Conservation (phyloP, 352 stramenopile genomes). For the Phytophthora macrochlamydospora region DNA sequence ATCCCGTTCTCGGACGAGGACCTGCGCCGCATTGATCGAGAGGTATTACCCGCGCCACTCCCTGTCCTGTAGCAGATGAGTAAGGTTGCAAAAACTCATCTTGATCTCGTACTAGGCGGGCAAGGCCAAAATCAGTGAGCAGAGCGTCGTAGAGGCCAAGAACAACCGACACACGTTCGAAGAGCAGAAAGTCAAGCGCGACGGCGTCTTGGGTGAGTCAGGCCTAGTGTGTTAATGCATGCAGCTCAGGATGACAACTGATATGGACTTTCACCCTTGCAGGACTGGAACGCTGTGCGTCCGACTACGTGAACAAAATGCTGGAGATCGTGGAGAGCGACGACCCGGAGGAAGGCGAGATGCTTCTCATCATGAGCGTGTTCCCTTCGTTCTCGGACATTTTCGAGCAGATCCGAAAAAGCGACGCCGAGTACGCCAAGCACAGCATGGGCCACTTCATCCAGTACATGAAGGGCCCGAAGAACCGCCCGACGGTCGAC, state of each 20-base stretch:
- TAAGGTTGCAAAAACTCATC: slow-evolving; percentile 32
- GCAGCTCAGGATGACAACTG: not conserved
- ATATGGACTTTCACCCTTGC: slow-evolving; percentile 1
- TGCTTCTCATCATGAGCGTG: slow-evolving; percentile 81
- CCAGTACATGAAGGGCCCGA: slow-evolving; percentile 80
- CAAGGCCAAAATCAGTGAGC: slow-evolving; percentile 59
- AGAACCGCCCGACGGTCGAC: slow-evolving; percentile 83
- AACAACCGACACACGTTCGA: slow-evolving; percentile 82
- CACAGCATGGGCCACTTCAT: slow-evolving; percentile 90
- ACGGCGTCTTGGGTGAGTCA: slow-evolving; percentile 72
- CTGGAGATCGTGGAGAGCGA: slow-evolving; percentile 83
- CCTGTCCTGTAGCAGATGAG: slow-evolving; percentile 36
- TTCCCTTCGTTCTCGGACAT: slow-evolving; percentile 91
- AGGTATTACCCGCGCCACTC: slow-evolving; percentile 45
- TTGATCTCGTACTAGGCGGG: slow-evolving; percentile 58
- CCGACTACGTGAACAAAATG: slow-evolving; percentile 89
- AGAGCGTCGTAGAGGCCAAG: slow-evolving; percentile 78
- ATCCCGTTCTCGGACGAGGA: slow-evolving; percentile 88
- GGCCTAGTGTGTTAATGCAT: not conserved
- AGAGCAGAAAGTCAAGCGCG: slow-evolving; percentile 80
- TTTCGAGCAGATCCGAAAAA: slow-evolving; percentile 83
- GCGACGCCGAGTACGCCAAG: slow-evolving; percentile 80
- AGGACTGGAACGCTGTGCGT: slow-evolving; percentile 84
- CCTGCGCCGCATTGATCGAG: slow-evolving; percentile 70
- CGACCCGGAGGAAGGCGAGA: slow-evolving; percentile 79